These are phyloP conservation scores for Hanseniaspora lindneri DNA, from an alignment of 805 yeast genomes.

Conservation along the genomic window DNA sequence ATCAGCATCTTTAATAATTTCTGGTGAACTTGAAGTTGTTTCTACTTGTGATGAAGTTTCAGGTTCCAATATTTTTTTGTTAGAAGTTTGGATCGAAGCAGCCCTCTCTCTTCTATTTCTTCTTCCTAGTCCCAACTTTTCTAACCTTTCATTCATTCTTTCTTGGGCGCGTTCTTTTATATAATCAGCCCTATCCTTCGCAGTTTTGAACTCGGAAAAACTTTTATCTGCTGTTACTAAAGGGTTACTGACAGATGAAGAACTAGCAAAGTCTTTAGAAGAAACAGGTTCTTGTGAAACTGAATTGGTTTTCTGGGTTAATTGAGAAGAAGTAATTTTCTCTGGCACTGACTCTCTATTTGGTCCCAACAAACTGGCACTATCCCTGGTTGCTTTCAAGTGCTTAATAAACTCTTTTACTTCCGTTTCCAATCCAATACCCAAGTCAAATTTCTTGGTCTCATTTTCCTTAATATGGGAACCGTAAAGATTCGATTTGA, in stretches of 20 bases:
- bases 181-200: conserved; percentile 65
- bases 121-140: conserved; percentile 60
- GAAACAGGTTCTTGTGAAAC: no score
- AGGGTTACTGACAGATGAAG: neutral
- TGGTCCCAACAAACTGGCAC: neutral
- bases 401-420: conserved; percentile 52
- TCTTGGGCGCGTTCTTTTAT: conserved; percentile 72
- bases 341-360: neutral
- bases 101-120: conserved; percentile 19
- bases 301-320: neutral
- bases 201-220: conserved; percentile 27
- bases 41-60: neutral
- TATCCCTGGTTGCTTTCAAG: conserved; percentile 30
- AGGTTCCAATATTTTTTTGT: neutral
- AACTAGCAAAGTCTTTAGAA: no score
- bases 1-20: neutral
- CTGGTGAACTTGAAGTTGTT: conserved; percentile 16
- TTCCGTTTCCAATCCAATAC: conserved; percentile 59
- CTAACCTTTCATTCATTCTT: conserved; percentile 75
- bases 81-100: neutral
- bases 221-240: conserved; percentile 11
- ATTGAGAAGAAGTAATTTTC: conserved; percentile 7
- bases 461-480: conserved; percentile 36
- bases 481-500: conserved; percentile 28
- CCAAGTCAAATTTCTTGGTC: conserved; percentile 67